phyloP scores from a whole-genome alignment of 805 yeast species.

The Cyberlindnera maclurae region DNA sequence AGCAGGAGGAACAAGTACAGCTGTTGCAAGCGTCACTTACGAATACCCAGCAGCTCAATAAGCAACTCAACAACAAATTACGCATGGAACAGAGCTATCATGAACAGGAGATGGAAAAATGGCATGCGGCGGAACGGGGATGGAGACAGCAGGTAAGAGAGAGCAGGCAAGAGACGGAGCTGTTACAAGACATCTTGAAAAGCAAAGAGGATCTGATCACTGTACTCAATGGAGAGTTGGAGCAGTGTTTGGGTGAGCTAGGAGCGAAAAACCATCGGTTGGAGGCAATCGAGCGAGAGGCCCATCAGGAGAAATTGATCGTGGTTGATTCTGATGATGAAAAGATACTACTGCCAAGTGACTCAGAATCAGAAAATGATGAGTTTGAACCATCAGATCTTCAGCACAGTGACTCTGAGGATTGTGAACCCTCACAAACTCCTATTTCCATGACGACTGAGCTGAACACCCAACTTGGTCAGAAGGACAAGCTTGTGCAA shows the following conservation, averaged over 20 bases:
- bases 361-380: slow-evolving; percentile 5
- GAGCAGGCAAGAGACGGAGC: background rate
- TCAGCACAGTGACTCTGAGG: slow-evolving; percentile 1
- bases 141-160: slow-evolving; percentile 2
- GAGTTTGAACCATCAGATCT: background rate
- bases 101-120: slow-evolving; percentile 11
- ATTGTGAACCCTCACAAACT: background rate
- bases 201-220: slow-evolving; percentile 13
- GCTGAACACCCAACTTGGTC: slow-evolving; percentile 9
- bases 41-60: slow-evolving; percentile 10
- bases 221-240: slow-evolving; percentile 14
- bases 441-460: slow-evolving; percentile 4
- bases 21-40: slow-evolving; percentile 6
- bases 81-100: slow-evolving; percentile 11
- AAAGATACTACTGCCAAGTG: slow-evolving; percentile 2
- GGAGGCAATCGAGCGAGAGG: background rate
- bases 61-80: slow-evolving; percentile 9
- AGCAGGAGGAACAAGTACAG: slow-evolving; percentile 21
- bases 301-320: background rate
- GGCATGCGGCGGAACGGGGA: slow-evolving; percentile 14
- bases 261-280: slow-evolving; percentile 4
- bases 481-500: slow-evolving; percentile 7
- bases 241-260: slow-evolving; percentile 9
- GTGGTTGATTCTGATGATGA: background rate
- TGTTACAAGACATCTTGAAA: background rate